Evolutionary conservation across 2,329 filamentous ascomycete genomes (phyloP).

Genomic region (Aureobasidium sp.): DNA sequence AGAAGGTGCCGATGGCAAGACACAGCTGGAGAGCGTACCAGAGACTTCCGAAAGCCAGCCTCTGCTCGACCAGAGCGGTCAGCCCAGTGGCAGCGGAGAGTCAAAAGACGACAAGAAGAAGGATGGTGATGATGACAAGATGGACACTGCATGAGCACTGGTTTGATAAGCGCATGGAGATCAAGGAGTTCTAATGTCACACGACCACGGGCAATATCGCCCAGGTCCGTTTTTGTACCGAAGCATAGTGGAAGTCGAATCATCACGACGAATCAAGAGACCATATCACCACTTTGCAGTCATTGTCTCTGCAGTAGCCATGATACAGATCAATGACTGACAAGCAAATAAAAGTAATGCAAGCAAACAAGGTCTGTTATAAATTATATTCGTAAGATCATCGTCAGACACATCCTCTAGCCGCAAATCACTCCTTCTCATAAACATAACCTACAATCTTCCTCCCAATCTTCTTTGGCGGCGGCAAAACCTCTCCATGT

Average conservation of each 20-base stretch:
- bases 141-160: constrained; percentile 68
- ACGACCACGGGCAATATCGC: neutral
- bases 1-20: constrained; percentile 60
- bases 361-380: neutral
- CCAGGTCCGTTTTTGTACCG: neutral
- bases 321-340: neutral
- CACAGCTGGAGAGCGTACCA: constrained; percentile 71
- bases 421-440: constrained; percentile 1
- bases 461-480: constrained; percentile 17
- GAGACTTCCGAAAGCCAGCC: constrained; percentile 58
- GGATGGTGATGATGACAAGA: constrained; percentile 61
- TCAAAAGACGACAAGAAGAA: constrained; percentile 46
- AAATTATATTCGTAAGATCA: neutral
- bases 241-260: neutral
- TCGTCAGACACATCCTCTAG: neutral
- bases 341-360: neutral
- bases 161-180: neutral
- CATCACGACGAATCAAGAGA: neutral
- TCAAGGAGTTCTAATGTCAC: constrained; percentile 11
- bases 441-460: constrained; percentile 18
- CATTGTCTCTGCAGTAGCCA: neutral
- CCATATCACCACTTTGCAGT: neutral
- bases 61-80: constrained; percentile 56
- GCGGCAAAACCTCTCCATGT: constrained; percentile 17
- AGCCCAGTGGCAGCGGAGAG: constrained; percentile 54